These are phyloP conservation scores for Eucalyptus polybractea DNA, from an alignment of 345 rosid genomes.

Conservation along the genomic window DNA sequence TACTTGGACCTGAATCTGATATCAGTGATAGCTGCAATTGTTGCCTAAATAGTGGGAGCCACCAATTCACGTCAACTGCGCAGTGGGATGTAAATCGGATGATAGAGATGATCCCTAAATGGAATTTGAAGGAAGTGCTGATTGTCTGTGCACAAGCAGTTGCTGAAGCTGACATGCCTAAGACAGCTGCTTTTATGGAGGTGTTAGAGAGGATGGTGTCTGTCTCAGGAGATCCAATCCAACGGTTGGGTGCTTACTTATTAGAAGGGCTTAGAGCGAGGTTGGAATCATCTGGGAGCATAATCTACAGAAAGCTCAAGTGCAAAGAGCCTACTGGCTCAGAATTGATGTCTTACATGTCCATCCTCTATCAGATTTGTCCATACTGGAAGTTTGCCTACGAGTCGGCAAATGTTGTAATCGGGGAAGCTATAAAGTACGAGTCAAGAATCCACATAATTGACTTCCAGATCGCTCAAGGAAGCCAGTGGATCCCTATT, in stretches of 20 bases:
- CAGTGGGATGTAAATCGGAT: slow-evolving; percentile 37
- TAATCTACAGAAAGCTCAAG: slow-evolving; percentile 71
- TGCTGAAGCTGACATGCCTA: slow-evolving; percentile 24
- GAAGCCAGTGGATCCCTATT: slow-evolving; percentile 61
- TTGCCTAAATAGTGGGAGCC: slow-evolving; percentile 26
- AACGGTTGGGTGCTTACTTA: slow-evolving; percentile 81
- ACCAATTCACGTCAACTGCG: slow-evolving; percentile 14
- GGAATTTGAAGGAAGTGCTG: slow-evolving; percentile 50
- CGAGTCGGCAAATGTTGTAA: slow-evolving; percentile 55
- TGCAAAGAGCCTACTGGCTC: slow-evolving; percentile 76
- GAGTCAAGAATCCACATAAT: slow-evolving; percentile 73
- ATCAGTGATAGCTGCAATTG: slow-evolving; percentile 27
- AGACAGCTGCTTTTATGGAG: slow-evolving; percentile 45
- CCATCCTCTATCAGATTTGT: slow-evolving; percentile 54
- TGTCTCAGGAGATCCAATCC: slow-evolving; percentile 71
- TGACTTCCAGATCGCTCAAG: slow-evolving; percentile 33
- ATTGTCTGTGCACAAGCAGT: slow-evolving; percentile 58
- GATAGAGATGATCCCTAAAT: slow-evolving; percentile 39
- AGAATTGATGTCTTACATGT: slow-evolving; percentile 93
- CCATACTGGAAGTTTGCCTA: slow-evolving; percentile 96
- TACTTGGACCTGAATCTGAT: slow-evolving; percentile 59
- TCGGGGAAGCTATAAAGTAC: slow-evolving; percentile 46
- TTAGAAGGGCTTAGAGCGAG: slow-evolving; percentile 92
- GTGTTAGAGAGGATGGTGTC: slow-evolving; percentile 85
- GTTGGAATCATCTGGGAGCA: slow-evolving; percentile 77